Conservation (phyloP, 371 early-diverging fungal genomes). For the Capniomyces stellatus region DNA sequence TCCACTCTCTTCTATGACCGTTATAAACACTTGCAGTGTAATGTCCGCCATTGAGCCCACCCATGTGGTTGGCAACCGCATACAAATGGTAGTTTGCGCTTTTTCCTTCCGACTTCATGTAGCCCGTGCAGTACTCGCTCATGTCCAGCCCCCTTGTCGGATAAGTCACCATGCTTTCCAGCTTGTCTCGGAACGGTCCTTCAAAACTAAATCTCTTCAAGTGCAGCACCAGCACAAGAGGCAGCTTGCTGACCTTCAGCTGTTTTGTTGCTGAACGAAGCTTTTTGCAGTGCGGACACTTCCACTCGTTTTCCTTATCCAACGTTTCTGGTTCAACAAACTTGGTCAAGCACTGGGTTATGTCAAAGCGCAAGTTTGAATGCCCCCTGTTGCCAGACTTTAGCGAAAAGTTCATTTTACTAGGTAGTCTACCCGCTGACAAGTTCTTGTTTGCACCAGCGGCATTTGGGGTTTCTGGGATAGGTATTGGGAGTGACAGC, state of each 20-base stretch:
- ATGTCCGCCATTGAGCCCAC: constrained; percentile 80
- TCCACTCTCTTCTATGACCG: constrained; percentile 65
- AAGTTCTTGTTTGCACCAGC: not conserved
- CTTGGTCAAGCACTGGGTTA: constrained; percentile 66
- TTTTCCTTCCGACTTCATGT: not conserved
- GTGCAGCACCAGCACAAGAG: constrained; percentile 75
- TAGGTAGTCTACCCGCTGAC: not conserved
- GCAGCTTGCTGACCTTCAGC: constrained; percentile 58
- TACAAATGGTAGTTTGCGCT: constrained; percentile 56
- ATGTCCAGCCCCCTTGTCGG: constrained; percentile 42
- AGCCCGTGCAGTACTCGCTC: constrained; percentile 15
- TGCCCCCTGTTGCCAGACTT: constrained; percentile 7
- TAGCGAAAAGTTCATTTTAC: too few species aligned
- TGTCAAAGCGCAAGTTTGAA: constrained; percentile 21
- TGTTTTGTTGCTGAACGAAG: constrained; percentile 54
- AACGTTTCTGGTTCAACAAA: constrained; percentile 71
- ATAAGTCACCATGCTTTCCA: constrained; percentile 71
- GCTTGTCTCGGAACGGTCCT: constrained; percentile 82
- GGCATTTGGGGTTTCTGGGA: not conserved
- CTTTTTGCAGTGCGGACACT: constrained; percentile 69
- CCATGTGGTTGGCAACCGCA: constrained; percentile 91
- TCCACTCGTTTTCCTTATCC: constrained; percentile 79
- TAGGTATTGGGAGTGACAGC: constrained; percentile 83
- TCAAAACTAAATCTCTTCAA: constrained; percentile 84
- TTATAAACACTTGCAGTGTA: constrained; percentile 83